Conservation (phyloP, 169 alveolate genomes). For the Plasmodium vinckei region DNA sequence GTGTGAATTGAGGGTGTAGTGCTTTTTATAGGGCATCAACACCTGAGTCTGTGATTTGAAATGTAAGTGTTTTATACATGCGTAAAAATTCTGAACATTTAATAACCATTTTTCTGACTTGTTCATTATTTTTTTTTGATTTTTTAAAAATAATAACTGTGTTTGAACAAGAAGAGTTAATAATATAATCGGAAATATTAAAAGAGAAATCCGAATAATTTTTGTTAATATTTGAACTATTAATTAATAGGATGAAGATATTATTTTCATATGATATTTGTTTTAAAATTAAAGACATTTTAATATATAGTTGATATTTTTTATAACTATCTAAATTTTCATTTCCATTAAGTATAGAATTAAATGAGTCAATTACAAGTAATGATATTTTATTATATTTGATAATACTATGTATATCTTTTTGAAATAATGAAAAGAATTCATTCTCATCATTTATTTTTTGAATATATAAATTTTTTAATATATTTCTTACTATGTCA, state of each 20-base stretch:
- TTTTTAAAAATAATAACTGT: conserved; percentile 32
- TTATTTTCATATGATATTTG: conserved; percentile 40
- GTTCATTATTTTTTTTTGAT: conserved; percentile 16
- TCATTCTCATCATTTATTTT: conserved; percentile 53
- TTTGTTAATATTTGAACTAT: conserved; percentile 19
- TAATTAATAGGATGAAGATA: conserved; percentile 36
- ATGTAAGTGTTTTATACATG: conserved; percentile 27
- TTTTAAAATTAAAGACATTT: conserved; percentile 30
- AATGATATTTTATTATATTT: conserved; percentile 42
- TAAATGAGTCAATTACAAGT: conserved; percentile 51
- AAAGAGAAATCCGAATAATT: conserved; percentile 6
- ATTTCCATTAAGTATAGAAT: conserved; percentile 33
- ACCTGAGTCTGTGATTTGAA: conserved; percentile 35
- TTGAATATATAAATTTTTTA: conserved; percentile 51
- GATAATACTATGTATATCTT: conserved; percentile 23
- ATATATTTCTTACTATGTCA: not conserved
- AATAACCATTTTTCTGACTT: conserved; percentile 12
- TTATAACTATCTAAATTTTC: conserved; percentile 17
- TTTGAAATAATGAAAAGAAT: conserved; percentile 40
- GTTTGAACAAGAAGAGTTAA: conserved; percentile 26
- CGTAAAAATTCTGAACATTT: conserved; percentile 42
- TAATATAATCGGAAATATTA: conserved; percentile 18
- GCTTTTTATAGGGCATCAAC: not conserved
- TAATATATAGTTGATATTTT: conserved; percentile 17
- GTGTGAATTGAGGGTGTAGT: not conserved